These are phyloP conservation scores for Podosphaera leucotricha DNA, from an alignment of 2,329 filamentous ascomycete genomes.

Conservation along the genomic window DNA sequence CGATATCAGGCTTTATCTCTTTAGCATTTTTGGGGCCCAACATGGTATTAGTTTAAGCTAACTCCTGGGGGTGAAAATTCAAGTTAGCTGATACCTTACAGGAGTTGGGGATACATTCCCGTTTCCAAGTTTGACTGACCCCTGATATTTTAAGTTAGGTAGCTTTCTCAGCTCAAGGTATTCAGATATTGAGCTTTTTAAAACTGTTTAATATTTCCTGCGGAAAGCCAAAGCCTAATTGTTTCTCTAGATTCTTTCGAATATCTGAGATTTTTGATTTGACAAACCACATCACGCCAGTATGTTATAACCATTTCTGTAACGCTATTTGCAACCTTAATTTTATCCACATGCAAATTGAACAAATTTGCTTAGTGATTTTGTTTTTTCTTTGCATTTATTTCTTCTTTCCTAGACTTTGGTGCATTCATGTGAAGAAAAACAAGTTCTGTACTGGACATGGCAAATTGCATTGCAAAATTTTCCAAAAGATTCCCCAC, in stretches of 20 bases:
- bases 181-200: constrained; percentile 22
- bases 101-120: constrained; percentile 18
- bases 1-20: too few species aligned
- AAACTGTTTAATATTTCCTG: constrained; percentile 4
- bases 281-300: constrained; percentile 38
- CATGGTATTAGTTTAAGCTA: too few species aligned
- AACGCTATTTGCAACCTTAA: constrained; percentile 32
- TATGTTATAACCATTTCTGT: constrained; percentile 41
- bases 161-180: constrained; percentile 19
- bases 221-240: constrained; percentile 4
- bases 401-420: constrained; percentile 19
- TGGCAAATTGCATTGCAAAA: constrained; percentile 19
- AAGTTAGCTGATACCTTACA: constrained; percentile 4
- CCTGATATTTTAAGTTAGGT: constrained; percentile 16
- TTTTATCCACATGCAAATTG: constrained; percentile 24
- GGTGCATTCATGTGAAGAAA: constrained; percentile 17
- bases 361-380: constrained; percentile 8
- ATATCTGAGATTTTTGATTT: constrained; percentile 26
- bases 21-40: too few species aligned
- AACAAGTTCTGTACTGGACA: constrained; percentile 10
- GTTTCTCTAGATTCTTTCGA: constrained; percentile 4
- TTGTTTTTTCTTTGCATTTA: constrained; percentile 14
- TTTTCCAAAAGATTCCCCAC: constrained; percentile 31
- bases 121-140: constrained; percentile 6
- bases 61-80: too few species aligned